Conservation (phyloP, 1,284 basidiomycete species). For the Leccinum subrobustum region DNA sequence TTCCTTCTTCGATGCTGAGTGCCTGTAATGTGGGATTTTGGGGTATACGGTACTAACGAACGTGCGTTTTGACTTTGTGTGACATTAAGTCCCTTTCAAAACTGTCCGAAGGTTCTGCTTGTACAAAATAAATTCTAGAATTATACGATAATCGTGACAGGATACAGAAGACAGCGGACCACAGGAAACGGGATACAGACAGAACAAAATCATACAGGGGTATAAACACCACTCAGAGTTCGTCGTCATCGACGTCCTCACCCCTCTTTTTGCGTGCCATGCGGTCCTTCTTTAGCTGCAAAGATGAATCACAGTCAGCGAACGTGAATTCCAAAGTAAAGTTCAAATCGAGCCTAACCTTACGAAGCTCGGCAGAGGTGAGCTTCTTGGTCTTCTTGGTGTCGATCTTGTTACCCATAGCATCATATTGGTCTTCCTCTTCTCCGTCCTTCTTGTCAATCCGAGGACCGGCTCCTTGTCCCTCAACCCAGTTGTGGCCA, state of each 20-base stretch:
- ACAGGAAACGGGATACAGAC: slow-evolving; percentile 19
- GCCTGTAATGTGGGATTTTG: no score
- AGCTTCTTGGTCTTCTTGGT: slow-evolving; percentile 84
- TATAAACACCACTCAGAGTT: slow-evolving; percentile 42
- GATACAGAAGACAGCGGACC: slow-evolving; percentile 23
- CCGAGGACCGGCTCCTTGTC: slow-evolving; percentile 87
- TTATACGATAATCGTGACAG: slow-evolving; percentile 16
- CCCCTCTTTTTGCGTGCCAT: slow-evolving; percentile 86
- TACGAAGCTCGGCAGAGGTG: slow-evolving; percentile 78
- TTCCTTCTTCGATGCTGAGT: no score
- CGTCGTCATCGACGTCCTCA: slow-evolving; percentile 73
- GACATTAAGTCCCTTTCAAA: no score
- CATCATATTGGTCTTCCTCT: slow-evolving; percentile 89
- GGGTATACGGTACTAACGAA: no score
- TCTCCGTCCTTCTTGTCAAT: slow-evolving; percentile 90
- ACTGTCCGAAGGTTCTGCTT: no score
- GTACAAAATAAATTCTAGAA: slow-evolving; percentile 11
- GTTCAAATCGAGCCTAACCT: slow-evolving; percentile 36
- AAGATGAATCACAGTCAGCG: slow-evolving; percentile 11
- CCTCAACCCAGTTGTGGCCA: slow-evolving; percentile 98
- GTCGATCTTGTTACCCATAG: slow-evolving; percentile 95
- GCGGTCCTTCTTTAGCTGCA: slow-evolving; percentile 86
- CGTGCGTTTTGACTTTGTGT: no score
- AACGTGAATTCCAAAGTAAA: slow-evolving; percentile 17
- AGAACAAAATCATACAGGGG: slow-evolving; percentile 2